Base-by-base conservation (phyloP, 805 yeast genomes). In the Candida saitoana region DNA sequence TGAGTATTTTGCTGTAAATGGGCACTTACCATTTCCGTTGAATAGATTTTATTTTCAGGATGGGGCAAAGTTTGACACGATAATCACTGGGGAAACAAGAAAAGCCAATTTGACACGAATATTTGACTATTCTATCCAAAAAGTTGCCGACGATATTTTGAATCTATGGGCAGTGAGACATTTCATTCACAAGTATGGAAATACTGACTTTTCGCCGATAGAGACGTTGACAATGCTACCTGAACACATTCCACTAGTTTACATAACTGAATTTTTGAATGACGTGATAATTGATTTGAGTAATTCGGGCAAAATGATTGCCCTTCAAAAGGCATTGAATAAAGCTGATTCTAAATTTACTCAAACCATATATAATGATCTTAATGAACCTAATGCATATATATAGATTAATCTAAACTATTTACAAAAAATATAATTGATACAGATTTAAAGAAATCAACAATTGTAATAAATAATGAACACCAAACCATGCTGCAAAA, bases 401-500 rank as follows among this genome's bases (percentile, higher is more conserved):
- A 14, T 29, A 9, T 29, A 29, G 16, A 29, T 14, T 29, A 29
- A 22, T 22, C 51, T 45, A 27, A 67, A 43, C 49, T 53, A 5
- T 41, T 67, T 32, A 54, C 55, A 33, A 60, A 60, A 45, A 51
- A 59, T 9, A 66, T 63, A 35, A 50, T 12, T 25, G 49, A 37
- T n/a, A n/a, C n/a, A n/a, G n/a, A n/a, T n/a, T n/a, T n/a, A 76
- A 53, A 44, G 66, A 61, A 0, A 83, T 83, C 19, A 66, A 52
- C 11, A 73, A 44, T 48, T 69, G 68, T 45, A 82, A 59, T 20
- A 82, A 40, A 54, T 84, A 85, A 58, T 86, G 93, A 36, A 82
- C 47, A 82, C 57, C 51, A 86, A 73, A 6, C 91, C 93, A 30
- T 69, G 60, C 66, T 85, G 76, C 47, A 86, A 71, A 34, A 76